A percentile compares a stretch with the other conserved stretches of the same genome.
phyloP scores from a whole-genome alignment of 768 basidiomycete genomes.

The Pisolithus sp. region DNA sequence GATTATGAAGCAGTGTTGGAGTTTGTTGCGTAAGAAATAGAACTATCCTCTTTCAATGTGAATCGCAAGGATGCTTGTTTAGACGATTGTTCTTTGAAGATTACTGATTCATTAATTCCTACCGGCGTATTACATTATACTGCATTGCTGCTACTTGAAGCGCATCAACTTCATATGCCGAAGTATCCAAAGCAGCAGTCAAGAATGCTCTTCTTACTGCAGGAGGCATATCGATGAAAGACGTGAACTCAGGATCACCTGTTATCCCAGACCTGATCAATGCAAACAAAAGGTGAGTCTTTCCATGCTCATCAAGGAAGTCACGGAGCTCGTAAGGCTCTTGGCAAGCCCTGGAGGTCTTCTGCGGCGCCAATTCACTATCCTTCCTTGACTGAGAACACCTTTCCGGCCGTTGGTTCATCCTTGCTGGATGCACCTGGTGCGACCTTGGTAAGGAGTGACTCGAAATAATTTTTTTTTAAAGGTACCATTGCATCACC shows the following conservation, averaged over 20 bases:
- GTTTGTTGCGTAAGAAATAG: background rate
- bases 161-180: background rate
- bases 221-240: background rate
- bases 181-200: background rate
- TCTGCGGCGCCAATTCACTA: background rate
- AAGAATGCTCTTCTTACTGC: background rate
- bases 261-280: background rate
- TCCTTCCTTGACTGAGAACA: no score
- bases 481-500: no score
- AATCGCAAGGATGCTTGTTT: background rate
- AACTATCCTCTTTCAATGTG: background rate
- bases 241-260: background rate
- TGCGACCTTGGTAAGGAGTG: no score
- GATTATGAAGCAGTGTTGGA: background rate
- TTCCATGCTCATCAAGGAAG: background rate
- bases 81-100: no score
- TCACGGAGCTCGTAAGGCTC: background rate
- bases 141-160: background rate
- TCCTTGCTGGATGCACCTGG: no score
- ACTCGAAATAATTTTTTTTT: no score
- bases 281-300: background rate
- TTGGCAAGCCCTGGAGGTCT: background rate
- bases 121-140: no score
- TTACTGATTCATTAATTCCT: no score
- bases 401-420: no score